Evolutionary conservation across 2,329 filamentous ascomycete genomes (phyloP).

Genomic region (Trichoderma harzianum): DNA sequence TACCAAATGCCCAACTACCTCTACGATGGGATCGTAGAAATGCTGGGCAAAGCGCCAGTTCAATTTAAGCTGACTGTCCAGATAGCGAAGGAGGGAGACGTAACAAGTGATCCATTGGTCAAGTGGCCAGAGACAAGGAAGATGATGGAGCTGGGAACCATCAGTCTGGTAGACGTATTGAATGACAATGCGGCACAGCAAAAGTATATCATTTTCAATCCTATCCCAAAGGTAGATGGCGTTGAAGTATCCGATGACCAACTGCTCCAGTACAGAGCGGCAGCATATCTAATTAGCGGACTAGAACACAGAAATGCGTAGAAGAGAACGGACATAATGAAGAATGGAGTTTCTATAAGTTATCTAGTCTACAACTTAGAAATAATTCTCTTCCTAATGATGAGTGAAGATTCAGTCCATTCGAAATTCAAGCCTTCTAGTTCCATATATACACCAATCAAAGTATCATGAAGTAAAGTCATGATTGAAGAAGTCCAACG

Average conservation of each 20-base stretch:
- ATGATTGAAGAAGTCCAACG: slow-evolving; percentile 21
- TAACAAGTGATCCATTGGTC: neutral
- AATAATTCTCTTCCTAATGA: neutral
- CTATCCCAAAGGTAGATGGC: neutral
- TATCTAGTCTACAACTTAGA: neutral
- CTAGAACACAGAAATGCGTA: neutral
- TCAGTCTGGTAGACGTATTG: neutral
- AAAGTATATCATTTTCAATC: neutral
- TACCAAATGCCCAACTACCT: neutral
- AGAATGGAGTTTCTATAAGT: neutral
- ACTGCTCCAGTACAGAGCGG: neutral
- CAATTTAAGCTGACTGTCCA: neutral
- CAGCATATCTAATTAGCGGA: neutral
- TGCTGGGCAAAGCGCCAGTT: neutral
- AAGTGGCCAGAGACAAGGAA: neutral
- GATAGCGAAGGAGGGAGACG: neutral
- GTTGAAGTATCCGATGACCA: neutral
- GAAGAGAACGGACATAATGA: neutral
- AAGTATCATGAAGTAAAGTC: neutral
- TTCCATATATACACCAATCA: neutral
- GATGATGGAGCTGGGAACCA: neutral
- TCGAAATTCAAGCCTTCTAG: neutral
- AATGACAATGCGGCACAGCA: neutral
- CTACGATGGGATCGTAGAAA: neutral
- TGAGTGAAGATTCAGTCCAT: neutral